phyloP scores from a whole-genome alignment of 306 rosid species.

The Cucurbita moschata region DNA sequence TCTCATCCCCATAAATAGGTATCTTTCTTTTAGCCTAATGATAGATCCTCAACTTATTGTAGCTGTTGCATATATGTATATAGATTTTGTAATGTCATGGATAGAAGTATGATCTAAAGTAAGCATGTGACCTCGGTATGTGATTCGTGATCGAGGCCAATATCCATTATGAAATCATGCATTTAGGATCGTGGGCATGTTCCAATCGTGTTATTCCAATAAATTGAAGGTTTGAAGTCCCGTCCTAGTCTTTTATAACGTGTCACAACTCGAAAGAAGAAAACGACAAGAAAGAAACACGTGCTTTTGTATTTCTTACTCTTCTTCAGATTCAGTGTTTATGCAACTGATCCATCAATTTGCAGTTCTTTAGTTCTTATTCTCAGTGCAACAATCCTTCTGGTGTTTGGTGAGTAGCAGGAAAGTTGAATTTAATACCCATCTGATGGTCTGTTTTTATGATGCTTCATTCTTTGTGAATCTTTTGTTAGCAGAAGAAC shows the following conservation, averaged over 20 bases:
- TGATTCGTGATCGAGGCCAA: background rate
- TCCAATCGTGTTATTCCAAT: no score
- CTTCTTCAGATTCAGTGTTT: no score
- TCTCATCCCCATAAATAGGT: background rate
- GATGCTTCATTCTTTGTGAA: background rate
- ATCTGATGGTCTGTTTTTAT: background rate
- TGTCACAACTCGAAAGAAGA: no score
- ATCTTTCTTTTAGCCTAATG: conserved; percentile 1
- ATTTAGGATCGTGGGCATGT: background rate
- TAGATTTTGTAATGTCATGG: background rate
- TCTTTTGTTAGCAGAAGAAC: background rate
- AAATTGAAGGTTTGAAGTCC: no score
- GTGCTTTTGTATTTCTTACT: no score
- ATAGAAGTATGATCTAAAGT: background rate
- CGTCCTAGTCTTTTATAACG: no score
- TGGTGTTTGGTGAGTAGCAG: background rate
- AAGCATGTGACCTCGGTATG: background rate
- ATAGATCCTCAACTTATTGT: background rate
- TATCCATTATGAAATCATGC: background rate
- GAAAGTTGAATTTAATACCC: background rate
- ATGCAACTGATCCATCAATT: background rate
- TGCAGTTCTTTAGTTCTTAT: background rate
- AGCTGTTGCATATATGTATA: background rate
- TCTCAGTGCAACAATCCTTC: background rate
- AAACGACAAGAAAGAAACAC: no score